Evolutionary conservation across 2,329 filamentous ascomycete species (phyloP), one percentile per base, ranked within the genome.

Genomic region (Ceratocystis lukuohia): DNA sequence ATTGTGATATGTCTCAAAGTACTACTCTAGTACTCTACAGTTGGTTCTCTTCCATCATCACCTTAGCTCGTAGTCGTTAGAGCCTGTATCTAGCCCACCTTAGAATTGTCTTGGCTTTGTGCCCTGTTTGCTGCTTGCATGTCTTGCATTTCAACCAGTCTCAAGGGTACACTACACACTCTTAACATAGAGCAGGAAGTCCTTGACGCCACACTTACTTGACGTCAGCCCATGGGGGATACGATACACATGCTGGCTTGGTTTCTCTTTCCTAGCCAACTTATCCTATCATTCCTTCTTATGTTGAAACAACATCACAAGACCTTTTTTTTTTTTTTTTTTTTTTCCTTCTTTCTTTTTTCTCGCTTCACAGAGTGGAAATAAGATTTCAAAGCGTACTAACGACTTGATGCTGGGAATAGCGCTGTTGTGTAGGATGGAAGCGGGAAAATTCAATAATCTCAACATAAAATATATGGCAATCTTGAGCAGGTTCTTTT

Each of bases 71-170:
- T 15, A 33, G 25, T 17, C 25, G 4, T 53, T 53, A 7, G 53
- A 22, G 25, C 28, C 28, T 59, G n/a, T 7, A 33, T 33, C 53
- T 8, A 33, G 53, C 28, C 53, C 28, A 59, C 2, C 53, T n/a
- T 59, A 17, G 8, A 59, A 30, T n/a, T 59, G 53, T 59, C 53
- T 59, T 59, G 53, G 28, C 28, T 59, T 33, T 59, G 53, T 59
- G 53, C 53, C 53, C 28, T 59, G 25, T 20, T 59, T 59, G 28
- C 28, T 59, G 25, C 22, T 59, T 59, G 53, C 53, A 59, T 59
- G 53, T 59, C 53, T 59, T 59, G 28, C 17, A 53, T 15, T 25
- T 59, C 12, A 59, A 33, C 53, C 53, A 59, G 53, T 59, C 28
- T 22, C 25, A 30, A 59, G 53, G 53, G 33, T 59, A 37, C 53